Evolutionary conservation across 2,329 filamentous ascomycete genomes (phyloP).

Genomic region (Cladophialophora bantiana): DNA sequence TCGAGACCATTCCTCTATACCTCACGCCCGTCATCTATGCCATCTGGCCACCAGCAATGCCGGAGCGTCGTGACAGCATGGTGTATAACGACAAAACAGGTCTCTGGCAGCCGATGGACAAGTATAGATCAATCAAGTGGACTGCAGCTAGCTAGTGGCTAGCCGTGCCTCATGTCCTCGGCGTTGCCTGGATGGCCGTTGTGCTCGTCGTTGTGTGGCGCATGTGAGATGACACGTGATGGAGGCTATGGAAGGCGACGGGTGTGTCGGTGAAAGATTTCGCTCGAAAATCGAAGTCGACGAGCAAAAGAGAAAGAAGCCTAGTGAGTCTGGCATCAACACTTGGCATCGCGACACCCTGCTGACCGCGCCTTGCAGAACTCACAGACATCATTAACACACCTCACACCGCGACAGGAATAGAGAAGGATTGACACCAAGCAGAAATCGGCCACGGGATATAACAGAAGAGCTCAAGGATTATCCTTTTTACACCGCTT

Average conservation of each 20-base stretch:
- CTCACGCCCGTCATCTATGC: constrained; percentile 33
- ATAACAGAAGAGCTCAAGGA: constrained; percentile 4
- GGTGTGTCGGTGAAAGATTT: background rate
- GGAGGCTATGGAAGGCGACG: background rate
- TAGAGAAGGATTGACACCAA: constrained; percentile 6
- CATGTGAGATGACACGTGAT: constrained; percentile 5
- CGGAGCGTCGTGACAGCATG: constrained; percentile 31
- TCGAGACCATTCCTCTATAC: constrained; percentile 28
- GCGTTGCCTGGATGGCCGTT: constrained; percentile 19
- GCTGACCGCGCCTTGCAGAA: constrained; percentile 14
- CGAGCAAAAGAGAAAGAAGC: background rate
- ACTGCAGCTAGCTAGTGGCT: constrained; percentile 32
- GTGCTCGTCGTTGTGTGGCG: constrained; percentile 4
- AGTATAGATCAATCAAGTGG: constrained; percentile 28
- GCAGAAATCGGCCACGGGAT: background rate
- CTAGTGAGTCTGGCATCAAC: constrained; percentile 15
- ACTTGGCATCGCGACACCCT: constrained; percentile 1
- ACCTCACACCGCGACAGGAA: background rate
- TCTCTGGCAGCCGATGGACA: constrained; percentile 21
- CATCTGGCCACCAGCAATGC: constrained; percentile 36
- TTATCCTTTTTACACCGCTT: background rate
- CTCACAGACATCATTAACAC: background rate
- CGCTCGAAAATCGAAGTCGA: background rate
- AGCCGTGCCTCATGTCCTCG: constrained; percentile 28
- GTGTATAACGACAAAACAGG: constrained; percentile 17